Evolutionary conservation across 768 basidiomycete genomes (phyloP).

Genomic region (Lentinula sp.): DNA sequence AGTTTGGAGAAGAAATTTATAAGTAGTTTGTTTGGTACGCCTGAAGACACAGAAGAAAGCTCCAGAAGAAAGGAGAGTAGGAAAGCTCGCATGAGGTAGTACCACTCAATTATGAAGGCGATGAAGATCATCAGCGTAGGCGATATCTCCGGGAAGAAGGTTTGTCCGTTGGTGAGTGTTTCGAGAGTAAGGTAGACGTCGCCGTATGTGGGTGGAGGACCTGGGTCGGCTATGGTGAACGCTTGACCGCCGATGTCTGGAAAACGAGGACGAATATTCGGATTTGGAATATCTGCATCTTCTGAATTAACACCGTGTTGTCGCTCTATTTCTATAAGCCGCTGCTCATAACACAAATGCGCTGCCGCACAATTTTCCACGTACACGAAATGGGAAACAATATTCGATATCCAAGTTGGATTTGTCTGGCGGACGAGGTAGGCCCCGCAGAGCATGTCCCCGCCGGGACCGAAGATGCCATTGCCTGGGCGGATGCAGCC

Average conservation of each 20-base stretch:
- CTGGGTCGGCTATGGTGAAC: conserved; percentile 62
- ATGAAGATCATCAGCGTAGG: conserved; percentile 60
- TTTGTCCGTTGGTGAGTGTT: conserved; percentile 52
- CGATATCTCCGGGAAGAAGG: conserved; percentile 48
- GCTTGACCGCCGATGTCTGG: conserved; percentile 73
- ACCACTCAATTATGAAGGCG: conserved; percentile 52
- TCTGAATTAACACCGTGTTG: background rate
- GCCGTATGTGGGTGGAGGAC: conserved; percentile 54
- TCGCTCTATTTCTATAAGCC: conserved; percentile 47
- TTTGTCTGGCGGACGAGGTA: conserved; percentile 56
- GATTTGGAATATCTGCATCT: background rate
- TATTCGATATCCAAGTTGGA: conserved; percentile 54
- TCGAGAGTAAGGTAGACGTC: conserved; percentile 54
- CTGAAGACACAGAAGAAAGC: too few species aligned
- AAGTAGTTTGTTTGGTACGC: too few species aligned
- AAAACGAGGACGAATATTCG: conserved; percentile 11
- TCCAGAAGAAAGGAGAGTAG: too few species aligned
- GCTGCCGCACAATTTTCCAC: conserved; percentile 74
- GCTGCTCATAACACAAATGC: conserved; percentile 68
- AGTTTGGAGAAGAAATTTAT: too few species aligned
- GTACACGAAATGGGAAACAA: conserved; percentile 61
- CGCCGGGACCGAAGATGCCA: conserved; percentile 69
- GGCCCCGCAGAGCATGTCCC: conserved; percentile 61
- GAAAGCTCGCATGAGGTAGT: conserved; percentile 37
- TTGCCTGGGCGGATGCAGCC: conserved; percentile 78